phyloP scores from a whole-genome alignment of 176 grass and related monocot genomes.

The Thinopyrum elongatum region DNA sequence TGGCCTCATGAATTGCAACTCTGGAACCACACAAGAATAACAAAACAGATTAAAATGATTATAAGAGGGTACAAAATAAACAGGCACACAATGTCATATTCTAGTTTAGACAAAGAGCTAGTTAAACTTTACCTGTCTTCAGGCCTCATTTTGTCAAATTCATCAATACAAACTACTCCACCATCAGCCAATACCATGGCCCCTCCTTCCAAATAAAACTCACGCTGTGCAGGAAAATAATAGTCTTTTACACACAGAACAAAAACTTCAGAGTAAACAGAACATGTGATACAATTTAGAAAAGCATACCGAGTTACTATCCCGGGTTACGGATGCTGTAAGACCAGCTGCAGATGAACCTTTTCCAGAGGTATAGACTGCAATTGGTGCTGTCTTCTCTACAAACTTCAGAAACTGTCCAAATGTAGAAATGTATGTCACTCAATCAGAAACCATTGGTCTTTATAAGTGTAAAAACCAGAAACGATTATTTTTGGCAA shows the following conservation, averaged over 20 bases:
- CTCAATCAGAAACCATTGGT: background rate
- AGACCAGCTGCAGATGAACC: constrained; percentile 98
- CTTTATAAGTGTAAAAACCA: background rate
- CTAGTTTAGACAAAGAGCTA: background rate
- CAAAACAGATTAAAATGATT: background rate
- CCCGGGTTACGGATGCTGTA: constrained; percentile 88
- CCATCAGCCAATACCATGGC: constrained; percentile 98
- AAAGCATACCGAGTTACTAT: constrained; percentile 75
- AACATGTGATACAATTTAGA: background rate
- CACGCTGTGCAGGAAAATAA: constrained; percentile 60
- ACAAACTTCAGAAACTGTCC: constrained; percentile 98
- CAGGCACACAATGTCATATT: background rate
- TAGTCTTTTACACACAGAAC: background rate
- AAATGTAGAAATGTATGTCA: background rate
- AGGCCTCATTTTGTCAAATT: constrained; percentile 99
- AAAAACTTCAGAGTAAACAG: background rate
- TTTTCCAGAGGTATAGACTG: constrained; percentile 99
- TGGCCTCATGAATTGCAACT: constrained; percentile 98
- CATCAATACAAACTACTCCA: constrained; percentile 97
- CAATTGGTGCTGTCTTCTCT: constrained; percentile 92
- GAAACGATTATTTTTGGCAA: background rate
- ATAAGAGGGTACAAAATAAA: background rate
- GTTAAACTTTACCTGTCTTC: constrained; percentile 72
- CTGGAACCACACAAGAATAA: constrained; percentile 32
- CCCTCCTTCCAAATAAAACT: constrained; percentile 99